Evolutionary conservation across 2,329 filamentous ascomycete genomes (phyloP), one percentile per base, ranked within the genome.

Genomic region (Aureobasidium sp.): DNA sequence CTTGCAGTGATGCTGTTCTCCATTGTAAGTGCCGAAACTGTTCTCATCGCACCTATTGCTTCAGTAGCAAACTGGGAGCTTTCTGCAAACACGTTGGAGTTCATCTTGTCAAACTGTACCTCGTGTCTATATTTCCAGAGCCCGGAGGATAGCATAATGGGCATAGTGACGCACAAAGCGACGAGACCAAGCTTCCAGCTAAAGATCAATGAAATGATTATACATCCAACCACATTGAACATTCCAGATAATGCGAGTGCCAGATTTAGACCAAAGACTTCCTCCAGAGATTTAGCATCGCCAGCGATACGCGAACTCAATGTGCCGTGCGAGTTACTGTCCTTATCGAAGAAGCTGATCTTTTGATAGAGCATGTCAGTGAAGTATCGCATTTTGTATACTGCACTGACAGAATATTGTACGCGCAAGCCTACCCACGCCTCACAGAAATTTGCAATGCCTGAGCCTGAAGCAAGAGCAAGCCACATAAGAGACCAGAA

Each of bases 401-500:
- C 24, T 17, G 27, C 43, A 43, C 52, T 59, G 6, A 59, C 50
- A 29, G 20, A 43, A 20, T 27, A 17, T 4, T 41, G 36, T 3
- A 43, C 51, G 17, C 36, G 36, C 15, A 43, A 17, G 24, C 51
- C 36, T 7, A 56, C 20, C 34, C 32, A 63, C 9, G 43, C 61
- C 26, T 47, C 37, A 7, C 29, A 27, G 10, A 55, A 13, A 5
- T 55, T 41, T 15, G 36, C 43, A 37, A 57, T 34, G 8, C 39
- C 41, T 4, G 48, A 39, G n/a, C 61, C 43, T 29, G 44, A 7
- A 12, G 61, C 52, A 20, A 63, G 34, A 39, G 20, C 51, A 65
- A 92, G 81, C 74, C 88, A 96, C 91, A 96, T 96, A 68, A 86
- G 77, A 63, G 85, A 87, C 90, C 91, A 96, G 73, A 96, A 96